Evolutionary conservation across 2,329 filamentous ascomycete genomes (phyloP).

Genomic region (Plenodomus lindquistii): DNA sequence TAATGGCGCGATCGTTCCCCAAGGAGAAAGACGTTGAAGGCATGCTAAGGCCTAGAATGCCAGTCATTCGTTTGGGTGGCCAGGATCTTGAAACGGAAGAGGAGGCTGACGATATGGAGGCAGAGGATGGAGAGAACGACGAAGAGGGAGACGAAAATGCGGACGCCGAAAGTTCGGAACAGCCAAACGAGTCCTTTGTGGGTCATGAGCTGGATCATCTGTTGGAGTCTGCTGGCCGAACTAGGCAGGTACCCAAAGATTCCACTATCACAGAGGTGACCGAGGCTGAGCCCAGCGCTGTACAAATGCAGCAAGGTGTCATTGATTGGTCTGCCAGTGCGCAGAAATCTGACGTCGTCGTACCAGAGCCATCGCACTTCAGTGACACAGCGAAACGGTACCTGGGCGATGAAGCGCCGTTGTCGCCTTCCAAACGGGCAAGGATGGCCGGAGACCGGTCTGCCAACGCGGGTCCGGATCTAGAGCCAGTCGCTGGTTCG

Average conservation of each 20-base stretch:
- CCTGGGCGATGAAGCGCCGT: conserved; percentile 20
- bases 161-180: neutral
- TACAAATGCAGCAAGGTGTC: neutral
- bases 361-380: conserved; percentile 1
- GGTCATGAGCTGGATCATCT: conserved; percentile 33
- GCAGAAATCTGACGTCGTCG: neutral
- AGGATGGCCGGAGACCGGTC: conserved; percentile 18
- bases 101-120: conserved; percentile 25
- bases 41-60: conserved; percentile 60
- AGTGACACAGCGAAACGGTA: conserved; percentile 26
- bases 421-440: conserved; percentile 37
- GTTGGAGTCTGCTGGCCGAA: conserved; percentile 20
- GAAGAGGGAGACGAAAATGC: conserved; percentile 49
- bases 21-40: conserved; percentile 70
- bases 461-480: conserved; percentile 3
- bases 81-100: conserved; percentile 27
- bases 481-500: neutral
- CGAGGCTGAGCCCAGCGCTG: neutral
- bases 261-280: conserved; percentile 19
- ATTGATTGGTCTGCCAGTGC: neutral
- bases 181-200: conserved; percentile 53
- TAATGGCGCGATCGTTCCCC: conserved; percentile 70
- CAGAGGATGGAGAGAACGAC: conserved; percentile 19
- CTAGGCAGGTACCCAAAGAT: conserved; percentile 14
- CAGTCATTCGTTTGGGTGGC: conserved; percentile 41